Percentiles rank a stretch among this genome's conserved stretches.
phyloP scores from a whole-genome alignment of 1,284 basidiomycete genomes.

The Ustilago curta region DNA sequence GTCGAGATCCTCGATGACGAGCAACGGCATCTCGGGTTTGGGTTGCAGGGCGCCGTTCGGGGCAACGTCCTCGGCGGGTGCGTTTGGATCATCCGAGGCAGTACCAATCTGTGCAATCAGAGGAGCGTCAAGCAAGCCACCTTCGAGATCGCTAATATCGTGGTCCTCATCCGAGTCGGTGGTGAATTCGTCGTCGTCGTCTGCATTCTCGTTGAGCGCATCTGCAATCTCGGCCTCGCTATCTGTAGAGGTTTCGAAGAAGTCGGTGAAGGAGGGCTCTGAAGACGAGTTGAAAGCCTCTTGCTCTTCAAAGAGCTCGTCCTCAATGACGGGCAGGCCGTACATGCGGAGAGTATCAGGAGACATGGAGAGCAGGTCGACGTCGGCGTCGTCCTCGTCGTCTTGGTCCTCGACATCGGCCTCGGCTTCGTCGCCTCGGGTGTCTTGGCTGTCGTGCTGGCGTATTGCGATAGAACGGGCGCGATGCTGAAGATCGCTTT shows the following conservation, averaged over 20 bases:
- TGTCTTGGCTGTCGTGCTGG: slow-evolving; percentile 4
- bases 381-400: slow-evolving; percentile 32
- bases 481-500: slow-evolving; percentile 41
- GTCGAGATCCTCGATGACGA: slow-evolving; percentile 69
- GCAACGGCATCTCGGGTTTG: slow-evolving; percentile 61
- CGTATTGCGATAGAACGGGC: slow-evolving; percentile 40
- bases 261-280: slow-evolving; percentile 68
- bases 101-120: slow-evolving; percentile 62
- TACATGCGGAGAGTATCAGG: slow-evolving; percentile 58
- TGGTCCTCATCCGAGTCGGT: slow-evolving; percentile 54
- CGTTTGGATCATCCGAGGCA: slow-evolving; percentile 15
- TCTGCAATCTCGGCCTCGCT: slow-evolving; percentile 35
- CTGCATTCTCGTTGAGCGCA: slow-evolving; percentile 44
- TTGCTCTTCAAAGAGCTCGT: slow-evolving; percentile 65
- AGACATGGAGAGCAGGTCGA: slow-evolving; percentile 54
- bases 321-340: slow-evolving; percentile 54
- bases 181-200: slow-evolving; percentile 59
- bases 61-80: slow-evolving; percentile 16
- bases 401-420: slow-evolving; percentile 41
- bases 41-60: slow-evolving; percentile 17
- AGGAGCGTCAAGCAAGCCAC: slow-evolving; percentile 53
- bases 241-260: slow-evolving; percentile 64
- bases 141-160: slow-evolving; percentile 64
- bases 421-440: slow-evolving; percentile 38
- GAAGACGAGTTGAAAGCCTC: slow-evolving; percentile 66